Conservation (phyloP, 225 moss, liverwort and hornwort genomes). For the Sphagnum contortum region DNA sequence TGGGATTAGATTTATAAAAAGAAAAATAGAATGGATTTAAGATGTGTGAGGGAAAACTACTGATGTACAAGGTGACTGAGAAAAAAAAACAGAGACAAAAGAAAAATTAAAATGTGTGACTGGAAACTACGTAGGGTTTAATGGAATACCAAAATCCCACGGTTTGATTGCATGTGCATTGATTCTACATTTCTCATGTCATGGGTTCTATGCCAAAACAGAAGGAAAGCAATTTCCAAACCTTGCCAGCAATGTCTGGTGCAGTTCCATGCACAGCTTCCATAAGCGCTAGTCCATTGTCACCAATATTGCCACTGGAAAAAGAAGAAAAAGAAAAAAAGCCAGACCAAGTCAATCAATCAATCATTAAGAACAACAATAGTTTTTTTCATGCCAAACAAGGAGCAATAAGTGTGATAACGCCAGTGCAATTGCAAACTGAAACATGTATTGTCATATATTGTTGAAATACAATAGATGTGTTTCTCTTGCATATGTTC, state of each 20-base stretch:
- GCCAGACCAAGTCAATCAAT: not conserved
- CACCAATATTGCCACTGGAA: slow-evolving; percentile 77
- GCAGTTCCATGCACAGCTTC: slow-evolving; percentile 91
- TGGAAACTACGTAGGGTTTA: too few species aligned
- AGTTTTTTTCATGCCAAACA: not conserved
- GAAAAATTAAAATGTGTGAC: too few species aligned
- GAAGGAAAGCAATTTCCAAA: slow-evolving; percentile 4
- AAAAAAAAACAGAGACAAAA: too few species aligned
- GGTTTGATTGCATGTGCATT: too few species aligned
- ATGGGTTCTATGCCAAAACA: too few species aligned
- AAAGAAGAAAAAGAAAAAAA: not conserved
- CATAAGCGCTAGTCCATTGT: slow-evolving; percentile 74
- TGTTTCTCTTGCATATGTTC: too few species aligned
- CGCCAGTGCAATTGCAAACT: not conserved
- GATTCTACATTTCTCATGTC: too few species aligned
- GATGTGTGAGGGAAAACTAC: too few species aligned
- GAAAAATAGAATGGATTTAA: too few species aligned
- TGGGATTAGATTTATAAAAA: too few species aligned
- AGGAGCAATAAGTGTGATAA: not conserved
- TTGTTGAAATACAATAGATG: not conserved
- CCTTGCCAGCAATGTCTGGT: slow-evolving; percentile 81
- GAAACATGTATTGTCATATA: not conserved
- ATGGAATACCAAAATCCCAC: too few species aligned
- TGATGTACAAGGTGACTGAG: too few species aligned
- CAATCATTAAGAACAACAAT: not conserved